Evolutionary conservation across 2,329 filamentous ascomycete genomes (phyloP), one percentile per base, ranked within the genome.

Genomic region (Monosporascus ibericus): DNA sequence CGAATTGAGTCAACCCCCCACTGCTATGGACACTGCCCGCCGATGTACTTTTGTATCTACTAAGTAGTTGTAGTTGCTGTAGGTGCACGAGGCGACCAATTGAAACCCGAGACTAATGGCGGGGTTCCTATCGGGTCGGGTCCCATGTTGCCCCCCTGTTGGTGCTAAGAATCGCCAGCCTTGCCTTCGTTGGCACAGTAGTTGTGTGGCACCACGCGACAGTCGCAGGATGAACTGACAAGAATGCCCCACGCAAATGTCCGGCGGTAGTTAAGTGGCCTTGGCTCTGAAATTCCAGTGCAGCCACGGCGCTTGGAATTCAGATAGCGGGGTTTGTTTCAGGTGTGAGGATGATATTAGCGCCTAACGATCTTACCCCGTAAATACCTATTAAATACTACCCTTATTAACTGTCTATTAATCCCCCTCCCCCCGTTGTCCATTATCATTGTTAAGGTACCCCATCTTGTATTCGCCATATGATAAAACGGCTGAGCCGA

Each of bases 1-100:
- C 24, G 22, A 50, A 27, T 44, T 42, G 53, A 51, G 50, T 54
- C 53, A 52, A 49, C 20, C 20, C 27, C 18, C 27, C 44, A 24
- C 39, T 24, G 39, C 39, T 14, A 42, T 34, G 1, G 14, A 18
- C 22, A 15, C 39, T 20, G 40, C 22, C 24, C 20, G 14, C 42
- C 15, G 38, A 11, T 46, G 24, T 46, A 46, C 42, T 34, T 11
- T 34, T 2, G 20, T 44, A 44, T 7, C 20, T 44, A 44, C 20
- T n/a, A n/a, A 25, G 30, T 34, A 34, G 11, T 5, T 14, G 30
- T 14, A 34, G 30, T 14, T 2, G 9, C 30, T 5, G 5, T 30
- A 14, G 9, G 30, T n/a, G 25, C n/a, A 24, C 11, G 25, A 30
- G 42, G 38, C 17, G 17, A 36, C 40, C 48, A 50, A 50, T 50